Percentiles rank a stretch among this genome's conserved stretches.
Evolutionary conservation across 2,329 filamentous ascomycete genomes (phyloP).

Genomic region (Aspergillus fijiensis): DNA sequence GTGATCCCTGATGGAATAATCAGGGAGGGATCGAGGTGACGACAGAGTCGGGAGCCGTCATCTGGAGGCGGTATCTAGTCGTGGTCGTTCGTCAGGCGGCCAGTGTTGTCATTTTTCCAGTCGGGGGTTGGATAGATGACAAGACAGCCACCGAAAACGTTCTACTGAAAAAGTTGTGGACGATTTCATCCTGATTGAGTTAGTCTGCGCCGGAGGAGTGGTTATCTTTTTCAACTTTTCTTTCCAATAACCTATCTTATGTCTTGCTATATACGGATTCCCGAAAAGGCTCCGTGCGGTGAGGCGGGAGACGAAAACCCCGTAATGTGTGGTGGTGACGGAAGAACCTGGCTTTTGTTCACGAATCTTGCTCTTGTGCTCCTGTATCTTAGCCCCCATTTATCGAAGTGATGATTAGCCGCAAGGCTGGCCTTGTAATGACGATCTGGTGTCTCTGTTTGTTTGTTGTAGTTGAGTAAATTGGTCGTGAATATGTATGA

Average conservation of each 20-base stretch:
- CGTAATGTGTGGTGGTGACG: conserved; percentile 23
- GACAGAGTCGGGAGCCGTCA: conserved; percentile 17
- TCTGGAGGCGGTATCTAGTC: conserved; percentile 28
- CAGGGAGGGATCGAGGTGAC: conserved; percentile 12
- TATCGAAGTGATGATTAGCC: conserved; percentile 43
- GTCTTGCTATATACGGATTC: conserved; percentile 17
- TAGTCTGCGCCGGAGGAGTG: conserved; percentile 20
- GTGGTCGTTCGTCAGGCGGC: conserved; percentile 20
- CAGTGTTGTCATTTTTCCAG: neutral
- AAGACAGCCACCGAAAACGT: conserved; percentile 8
- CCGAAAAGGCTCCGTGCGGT: conserved; percentile 14
- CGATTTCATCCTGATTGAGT: conserved; percentile 28
- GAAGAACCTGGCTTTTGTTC: conserved; percentile 25
- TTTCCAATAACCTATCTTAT: conserved; percentile 13
- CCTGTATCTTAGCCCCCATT: conserved; percentile 45
- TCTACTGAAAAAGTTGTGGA: conserved; percentile 17
- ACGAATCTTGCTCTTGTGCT: conserved; percentile 39
- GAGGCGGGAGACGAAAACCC: conserved; percentile 16
- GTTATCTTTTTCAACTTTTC: conserved; percentile 21
- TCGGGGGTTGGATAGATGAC: neutral
- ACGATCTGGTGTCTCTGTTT: conserved; percentile 2
- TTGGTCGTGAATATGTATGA: neutral
- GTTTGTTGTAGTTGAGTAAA: neutral
- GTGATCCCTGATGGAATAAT: conserved; percentile 5
- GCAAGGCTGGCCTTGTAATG: conserved; percentile 27